Conservation (phyloP, 2,329 filamentous ascomycete genomes). For the Talaromyces sp. region DNA sequence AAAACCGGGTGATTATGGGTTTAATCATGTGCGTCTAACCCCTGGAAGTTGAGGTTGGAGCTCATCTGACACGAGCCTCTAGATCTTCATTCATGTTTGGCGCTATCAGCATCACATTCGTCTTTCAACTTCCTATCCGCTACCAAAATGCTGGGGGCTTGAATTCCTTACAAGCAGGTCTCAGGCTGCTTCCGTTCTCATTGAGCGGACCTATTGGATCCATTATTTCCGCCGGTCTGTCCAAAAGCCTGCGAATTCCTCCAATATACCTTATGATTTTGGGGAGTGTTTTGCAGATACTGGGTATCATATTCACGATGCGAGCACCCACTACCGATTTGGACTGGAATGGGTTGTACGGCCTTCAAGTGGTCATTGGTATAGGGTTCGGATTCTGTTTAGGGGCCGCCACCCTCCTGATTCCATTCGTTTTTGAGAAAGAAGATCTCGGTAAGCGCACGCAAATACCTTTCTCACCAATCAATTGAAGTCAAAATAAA, state of each 20-base stretch:
- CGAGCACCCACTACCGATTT: background rate
- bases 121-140: background rate
- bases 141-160: background rate
- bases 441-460: background rate
- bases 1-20: conserved; percentile 15
- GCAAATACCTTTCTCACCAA: no score
- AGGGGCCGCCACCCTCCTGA: background rate
- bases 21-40: conserved; percentile 14
- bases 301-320: background rate
- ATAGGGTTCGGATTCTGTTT: background rate
- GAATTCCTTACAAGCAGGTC: background rate
- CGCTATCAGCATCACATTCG: background rate
- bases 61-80: background rate
- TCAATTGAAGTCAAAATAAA: background rate
- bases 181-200: conserved; percentile 1
- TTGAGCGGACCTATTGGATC: background rate
- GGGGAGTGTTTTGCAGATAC: conserved; percentile 14
- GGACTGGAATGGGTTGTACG: background rate
- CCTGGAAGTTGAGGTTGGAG: background rate
- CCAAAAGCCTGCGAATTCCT: conserved; percentile 18
- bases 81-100: conserved; percentile 1
- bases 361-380: background rate
- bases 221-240: background rate
- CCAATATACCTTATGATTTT: conserved; percentile 29
- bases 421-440: background rate